Percentiles rank a stretch among this genome's conserved stretches.
phyloP scores from a whole-genome alignment of 306 rosid genomes.

The Astragalus glycyphyllos region DNA sequence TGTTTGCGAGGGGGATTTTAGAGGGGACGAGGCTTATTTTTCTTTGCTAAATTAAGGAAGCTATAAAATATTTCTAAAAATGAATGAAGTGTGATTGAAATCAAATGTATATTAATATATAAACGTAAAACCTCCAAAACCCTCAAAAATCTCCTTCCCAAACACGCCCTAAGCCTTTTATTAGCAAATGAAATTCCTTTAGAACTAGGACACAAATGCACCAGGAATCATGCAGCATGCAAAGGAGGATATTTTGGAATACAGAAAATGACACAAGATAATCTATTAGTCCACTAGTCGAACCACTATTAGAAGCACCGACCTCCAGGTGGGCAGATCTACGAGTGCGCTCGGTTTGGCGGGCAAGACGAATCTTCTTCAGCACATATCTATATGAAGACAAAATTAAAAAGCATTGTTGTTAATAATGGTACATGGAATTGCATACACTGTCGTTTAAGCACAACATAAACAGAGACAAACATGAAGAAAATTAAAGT shows the following conservation, averaged over 20 bases:
- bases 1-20: no score
- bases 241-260: constrained; percentile 9
- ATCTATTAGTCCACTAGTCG: constrained; percentile 12
- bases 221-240: constrained; percentile 3
- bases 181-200: constrained; percentile 28
- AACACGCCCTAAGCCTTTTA: no score
- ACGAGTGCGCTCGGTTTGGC: constrained; percentile 96
- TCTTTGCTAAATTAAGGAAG: no score
- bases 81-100: no score
- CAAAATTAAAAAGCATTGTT: constrained; percentile 23
- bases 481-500: constrained; percentile 8
- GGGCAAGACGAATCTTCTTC: constrained; percentile 97
- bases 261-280: constrained; percentile 22
- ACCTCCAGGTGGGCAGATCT: constrained; percentile 99
- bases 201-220: constrained; percentile 31
- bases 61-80: no score
- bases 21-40: no score
- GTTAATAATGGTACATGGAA: constrained; percentile 20
- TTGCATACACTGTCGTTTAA: constrained; percentile 15
- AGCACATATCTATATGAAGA: constrained; percentile 74
- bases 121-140: no score
- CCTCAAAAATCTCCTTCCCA: no score
- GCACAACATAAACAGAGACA: constrained; percentile 31
- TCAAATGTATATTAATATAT: no score
- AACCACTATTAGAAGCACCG: constrained; percentile 43